Evolutionary conservation across 2,329 filamentous ascomycete genomes (phyloP).

Genomic region (Colletotrichum coccodes): DNA sequence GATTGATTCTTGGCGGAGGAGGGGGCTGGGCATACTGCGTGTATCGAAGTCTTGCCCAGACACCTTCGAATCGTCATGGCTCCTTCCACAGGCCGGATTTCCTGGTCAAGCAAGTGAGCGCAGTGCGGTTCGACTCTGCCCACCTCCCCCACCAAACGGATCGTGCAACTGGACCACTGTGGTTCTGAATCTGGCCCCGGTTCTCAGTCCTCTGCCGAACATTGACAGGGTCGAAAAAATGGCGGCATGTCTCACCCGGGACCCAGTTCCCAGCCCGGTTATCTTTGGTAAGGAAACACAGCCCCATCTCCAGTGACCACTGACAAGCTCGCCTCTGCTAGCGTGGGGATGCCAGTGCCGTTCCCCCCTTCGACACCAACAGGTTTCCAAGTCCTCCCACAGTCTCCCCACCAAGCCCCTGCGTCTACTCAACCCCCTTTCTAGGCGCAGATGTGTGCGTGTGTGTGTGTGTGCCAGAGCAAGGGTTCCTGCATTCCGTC

Average conservation of each 20-base stretch:
- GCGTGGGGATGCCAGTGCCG: not conserved
- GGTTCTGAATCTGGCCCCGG: not conserved
- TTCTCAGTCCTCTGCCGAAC: not conserved
- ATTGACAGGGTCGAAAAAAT: not conserved
- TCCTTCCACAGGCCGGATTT: no score
- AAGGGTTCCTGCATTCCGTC: conserved; percentile 9
- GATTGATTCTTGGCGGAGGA: no score
- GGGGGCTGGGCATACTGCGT: no score
- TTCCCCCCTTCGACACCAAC: not conserved
- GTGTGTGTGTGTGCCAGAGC: not conserved
- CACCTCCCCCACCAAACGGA: not conserved
- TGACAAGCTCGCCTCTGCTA: not conserved
- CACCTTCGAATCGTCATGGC: no score
- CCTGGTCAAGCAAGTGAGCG: no score
- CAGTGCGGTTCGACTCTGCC: no score
- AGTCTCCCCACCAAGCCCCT: not conserved
- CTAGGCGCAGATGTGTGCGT: conserved; percentile 16
- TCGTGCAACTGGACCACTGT: not conserved
- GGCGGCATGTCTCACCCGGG: no score
- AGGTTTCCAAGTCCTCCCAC: not conserved
- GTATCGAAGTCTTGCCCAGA: no score
- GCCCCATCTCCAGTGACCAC: not conserved
- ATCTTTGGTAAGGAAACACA: not conserved
- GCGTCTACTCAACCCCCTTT: conserved; percentile 13
- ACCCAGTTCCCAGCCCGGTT: no score